These are phyloP conservation scores for Athelia psychrophila DNA, from an alignment of 1,284 basidiomycete species.

Conservation along the genomic window DNA sequence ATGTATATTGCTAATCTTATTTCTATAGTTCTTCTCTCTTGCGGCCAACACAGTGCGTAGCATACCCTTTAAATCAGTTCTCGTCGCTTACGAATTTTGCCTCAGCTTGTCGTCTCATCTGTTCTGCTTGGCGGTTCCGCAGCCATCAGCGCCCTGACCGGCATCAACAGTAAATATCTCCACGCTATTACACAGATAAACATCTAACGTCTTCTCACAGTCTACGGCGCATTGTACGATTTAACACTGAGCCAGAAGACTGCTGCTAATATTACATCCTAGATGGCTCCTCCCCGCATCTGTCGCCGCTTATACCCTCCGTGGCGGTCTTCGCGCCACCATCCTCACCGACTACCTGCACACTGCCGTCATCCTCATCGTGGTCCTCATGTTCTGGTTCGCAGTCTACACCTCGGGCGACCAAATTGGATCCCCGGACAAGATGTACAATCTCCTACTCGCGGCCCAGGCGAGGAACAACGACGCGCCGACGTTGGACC, in stretches of 20 bases:
- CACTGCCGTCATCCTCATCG: neutral
- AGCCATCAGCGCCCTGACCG: neutral
- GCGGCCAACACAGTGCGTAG: no score
- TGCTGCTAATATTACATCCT: no score
- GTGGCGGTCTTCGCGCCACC: no score
- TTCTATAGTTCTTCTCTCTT: neutral
- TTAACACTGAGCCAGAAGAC: no score
- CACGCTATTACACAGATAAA: no score
- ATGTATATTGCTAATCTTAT: neutral
- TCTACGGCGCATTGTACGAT: no score
- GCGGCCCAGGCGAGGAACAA: neutral
- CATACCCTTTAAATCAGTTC: no score
- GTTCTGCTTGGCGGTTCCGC: neutral
- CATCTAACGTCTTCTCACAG: no score
- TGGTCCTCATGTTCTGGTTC: neutral
- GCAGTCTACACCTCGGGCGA: neutral
- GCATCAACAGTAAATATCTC: neutral
- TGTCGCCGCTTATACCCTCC: no score
- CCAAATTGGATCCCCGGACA: neutral
- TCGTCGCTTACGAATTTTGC: neutral
- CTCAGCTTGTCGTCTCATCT: neutral
- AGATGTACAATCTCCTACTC: neutral
- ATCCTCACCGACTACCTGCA: neutral
- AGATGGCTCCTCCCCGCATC: no score
- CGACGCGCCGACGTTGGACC: neutral